Percentiles rank a stretch among this genome's conserved stretches.
These are phyloP conservation scores for Ogataea nakhonphanomensis DNA, from an alignment of 805 yeast genomes.

Conservation along the genomic window DNA sequence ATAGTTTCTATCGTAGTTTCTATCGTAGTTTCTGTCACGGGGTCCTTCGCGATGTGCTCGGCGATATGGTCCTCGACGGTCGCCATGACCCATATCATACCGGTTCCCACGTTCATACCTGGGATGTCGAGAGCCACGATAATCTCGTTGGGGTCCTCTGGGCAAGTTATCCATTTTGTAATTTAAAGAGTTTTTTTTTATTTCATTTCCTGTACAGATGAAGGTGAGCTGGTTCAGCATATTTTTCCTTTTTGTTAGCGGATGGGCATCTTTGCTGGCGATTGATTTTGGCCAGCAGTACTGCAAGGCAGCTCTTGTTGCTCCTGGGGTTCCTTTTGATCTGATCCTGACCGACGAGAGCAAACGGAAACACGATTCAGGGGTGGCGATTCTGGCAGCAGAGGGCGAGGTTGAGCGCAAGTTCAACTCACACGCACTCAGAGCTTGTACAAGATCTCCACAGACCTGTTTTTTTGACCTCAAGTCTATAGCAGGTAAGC, in stretches of 20 bases:
- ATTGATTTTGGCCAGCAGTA: slow-evolving; percentile 86
- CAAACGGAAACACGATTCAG: slow-evolving; percentile 84
- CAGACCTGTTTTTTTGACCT: slow-evolving; percentile 59
- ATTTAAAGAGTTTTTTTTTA: background rate
- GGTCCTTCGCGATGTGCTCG: slow-evolving; percentile 5
- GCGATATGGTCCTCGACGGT: too few relatives aligned
- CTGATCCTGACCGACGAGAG: slow-evolving; percentile 86
- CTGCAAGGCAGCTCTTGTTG: slow-evolving; percentile 83
- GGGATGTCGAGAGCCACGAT: slow-evolving; percentile 4
- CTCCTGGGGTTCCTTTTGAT: slow-evolving; percentile 88
- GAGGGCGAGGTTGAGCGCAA: slow-evolving; percentile 58
- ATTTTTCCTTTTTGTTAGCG: slow-evolving; percentile 3
- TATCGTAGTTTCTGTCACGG: background rate
- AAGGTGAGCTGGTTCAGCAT: slow-evolving; percentile 3
- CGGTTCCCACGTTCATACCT: slow-evolving; percentile 17
- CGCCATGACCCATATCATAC: slow-evolving; percentile 1
- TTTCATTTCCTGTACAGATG: slow-evolving; percentile 2
- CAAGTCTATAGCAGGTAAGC: slow-evolving; percentile 69
- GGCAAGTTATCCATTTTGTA: slow-evolving; percentile 7
- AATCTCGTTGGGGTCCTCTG: slow-evolving; percentile 7
- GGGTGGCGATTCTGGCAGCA: slow-evolving; percentile 55
- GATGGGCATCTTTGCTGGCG: slow-evolving; percentile 68
- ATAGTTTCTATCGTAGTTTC: background rate
- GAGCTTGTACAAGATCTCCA: slow-evolving; percentile 73
- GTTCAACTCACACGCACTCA: slow-evolving; percentile 73